Evolutionary conservation across 2,329 filamentous ascomycete genomes (phyloP).

Genomic region (Phialophora expanda): DNA sequence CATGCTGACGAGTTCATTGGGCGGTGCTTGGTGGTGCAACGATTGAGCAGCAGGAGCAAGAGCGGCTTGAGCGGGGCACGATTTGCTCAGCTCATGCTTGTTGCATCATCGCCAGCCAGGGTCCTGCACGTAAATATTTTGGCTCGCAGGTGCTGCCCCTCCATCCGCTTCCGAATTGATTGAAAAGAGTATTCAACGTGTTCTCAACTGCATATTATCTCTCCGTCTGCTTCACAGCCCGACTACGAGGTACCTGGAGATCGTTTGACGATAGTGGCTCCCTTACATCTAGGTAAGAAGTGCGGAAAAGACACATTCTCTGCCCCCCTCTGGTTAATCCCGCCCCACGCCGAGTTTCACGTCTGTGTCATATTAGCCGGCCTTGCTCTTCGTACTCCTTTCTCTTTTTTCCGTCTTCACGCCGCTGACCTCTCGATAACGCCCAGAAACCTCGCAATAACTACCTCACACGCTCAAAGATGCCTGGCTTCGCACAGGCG

Average conservation of each 20-base stretch:
- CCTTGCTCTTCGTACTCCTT: not conserved
- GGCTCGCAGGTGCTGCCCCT: slow-evolving; percentile 21
- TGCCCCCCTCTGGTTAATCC: not conserved
- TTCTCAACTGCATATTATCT: slow-evolving; percentile 2
- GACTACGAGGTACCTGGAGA: not conserved
- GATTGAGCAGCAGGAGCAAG: not conserved
- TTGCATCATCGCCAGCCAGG: slow-evolving; percentile 24
- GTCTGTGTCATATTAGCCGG: not conserved
- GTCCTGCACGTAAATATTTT: slow-evolving; percentile 16
- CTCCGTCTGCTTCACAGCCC: not conserved
- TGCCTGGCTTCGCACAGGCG: slow-evolving; percentile 76
- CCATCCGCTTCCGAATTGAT: slow-evolving; percentile 12
- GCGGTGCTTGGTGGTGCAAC: not conserved
- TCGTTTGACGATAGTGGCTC: not conserved
- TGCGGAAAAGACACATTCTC: not conserved
- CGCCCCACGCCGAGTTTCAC: slow-evolving; percentile 7
- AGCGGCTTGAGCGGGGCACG: slow-evolving; percentile 15
- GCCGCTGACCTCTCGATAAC: not conserved
- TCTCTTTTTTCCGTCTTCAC: not conserved
- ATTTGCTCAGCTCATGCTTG: slow-evolving; percentile 15
- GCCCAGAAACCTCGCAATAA: not conserved
- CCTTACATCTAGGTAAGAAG: not conserved
- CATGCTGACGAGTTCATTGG: slow-evolving; percentile 27
- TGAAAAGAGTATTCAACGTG: slow-evolving; percentile 12
- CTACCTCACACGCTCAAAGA: slow-evolving; percentile 38